Evolutionary conservation across 352 stramenopile species (phyloP), one percentile per base, ranked within the genome.

Genomic region (Ophiocytium majus): DNA sequence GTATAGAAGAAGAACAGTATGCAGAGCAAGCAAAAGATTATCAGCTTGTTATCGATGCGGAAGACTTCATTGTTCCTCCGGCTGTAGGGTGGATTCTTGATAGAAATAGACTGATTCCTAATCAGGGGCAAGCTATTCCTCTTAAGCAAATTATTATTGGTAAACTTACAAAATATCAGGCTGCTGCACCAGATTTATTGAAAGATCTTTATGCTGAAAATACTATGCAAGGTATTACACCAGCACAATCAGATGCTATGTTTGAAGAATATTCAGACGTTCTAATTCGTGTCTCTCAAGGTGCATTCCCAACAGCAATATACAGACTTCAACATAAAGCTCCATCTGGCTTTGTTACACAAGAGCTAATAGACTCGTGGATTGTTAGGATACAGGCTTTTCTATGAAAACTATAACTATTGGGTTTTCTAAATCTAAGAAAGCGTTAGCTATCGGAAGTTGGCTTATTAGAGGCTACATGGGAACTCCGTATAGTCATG

Each of bases 291-390:
- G 23, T 71, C 23, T 71, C 57, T 23, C 57, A 71, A 71, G 57
- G 57, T 71, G 57, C 57, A 23, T 71, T 71, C 57, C 57, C 57
- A 71, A 71, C 57, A 23, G 57, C 57, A 71, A 71, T 71, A 23
- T 71, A 71, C 57, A 71, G 57, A 71, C 57, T 71, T 71, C 57
- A 71, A 71, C 57, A 71, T 28, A 71, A 71, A 71, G 57, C 23
- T 23, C 57, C 57, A 23, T 23, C 19, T 71, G 57, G 57, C 23
- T 71, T 71, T 71, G 57, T 71, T 71, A 71, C 57, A 23, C 57
- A 71, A 71, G 57, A 71, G 28, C 28, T 71, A 71, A 71, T 71
- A 23, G 57, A 71, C 28, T 23, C 23, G 23, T 71, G 57, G 57
- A 71, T 71, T 23, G 57, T 28, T 23, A 71, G 57, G 28, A 28